Evolutionary conservation across 768 basidiomycete species (phyloP).

Genomic region (Phanerodontia chrysosporium): DNA sequence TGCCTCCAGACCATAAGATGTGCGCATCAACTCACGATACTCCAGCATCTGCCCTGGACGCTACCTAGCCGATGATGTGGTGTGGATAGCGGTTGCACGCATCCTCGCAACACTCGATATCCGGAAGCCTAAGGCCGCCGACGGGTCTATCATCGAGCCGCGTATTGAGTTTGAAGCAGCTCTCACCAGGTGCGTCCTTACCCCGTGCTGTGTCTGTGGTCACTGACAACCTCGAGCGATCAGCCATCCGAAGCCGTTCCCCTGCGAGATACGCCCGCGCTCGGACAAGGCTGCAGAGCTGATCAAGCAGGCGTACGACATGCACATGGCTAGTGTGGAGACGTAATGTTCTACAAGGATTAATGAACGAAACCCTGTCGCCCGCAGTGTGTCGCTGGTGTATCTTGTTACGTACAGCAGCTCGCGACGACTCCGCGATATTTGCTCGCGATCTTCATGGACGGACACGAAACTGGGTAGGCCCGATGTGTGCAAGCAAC

Average conservation of each 20-base stretch:
- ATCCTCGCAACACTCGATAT: slow-evolving; percentile 18
- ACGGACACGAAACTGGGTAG: too few species aligned
- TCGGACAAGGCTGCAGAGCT: neutral
- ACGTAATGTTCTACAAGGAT: neutral
- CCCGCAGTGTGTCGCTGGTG: too few species aligned
- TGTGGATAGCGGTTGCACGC: slow-evolving; percentile 18
- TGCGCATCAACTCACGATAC: neutral
- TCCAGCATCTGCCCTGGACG: slow-evolving; percentile 21
- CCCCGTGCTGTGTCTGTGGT: neutral
- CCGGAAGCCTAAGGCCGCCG: neutral
- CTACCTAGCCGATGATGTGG: slow-evolving; percentile 16
- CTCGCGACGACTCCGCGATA: too few species aligned
- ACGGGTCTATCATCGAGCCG: neutral
- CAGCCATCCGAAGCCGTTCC: slow-evolving; percentile 15
- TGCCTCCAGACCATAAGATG: neutral
- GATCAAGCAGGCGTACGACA: slow-evolving; percentile 1
- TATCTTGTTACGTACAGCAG: too few species aligned
- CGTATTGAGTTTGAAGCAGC: neutral
- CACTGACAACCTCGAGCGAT: neutral
- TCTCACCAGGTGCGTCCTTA: neutral
- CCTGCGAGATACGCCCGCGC: slow-evolving; percentile 7
- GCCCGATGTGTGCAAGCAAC: too few species aligned
- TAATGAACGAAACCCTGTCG: too few species aligned
- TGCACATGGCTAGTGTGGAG: neutral
- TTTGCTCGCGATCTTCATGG: too few species aligned